Evolutionary conservation across 2,329 filamentous ascomycete species (phyloP), one percentile per base, ranked within the genome.

Genomic region (Diaporthe velutina): DNA sequence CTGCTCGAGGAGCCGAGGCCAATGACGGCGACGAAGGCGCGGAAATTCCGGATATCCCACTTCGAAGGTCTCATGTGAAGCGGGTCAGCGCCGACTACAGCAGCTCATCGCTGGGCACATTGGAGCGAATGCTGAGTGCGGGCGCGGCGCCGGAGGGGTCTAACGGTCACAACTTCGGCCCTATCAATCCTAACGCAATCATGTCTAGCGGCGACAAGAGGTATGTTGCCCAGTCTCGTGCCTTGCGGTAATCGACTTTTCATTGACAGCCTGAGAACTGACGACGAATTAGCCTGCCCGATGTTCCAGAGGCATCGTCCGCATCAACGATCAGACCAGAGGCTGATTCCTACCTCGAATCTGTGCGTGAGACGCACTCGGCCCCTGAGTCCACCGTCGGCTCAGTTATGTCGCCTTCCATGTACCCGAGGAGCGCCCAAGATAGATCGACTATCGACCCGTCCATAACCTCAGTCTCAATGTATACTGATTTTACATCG

Each of bases 381-480:
- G 35, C 61, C 22, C 67, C 60, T 28, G 61, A 64, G 35, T 66
- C 52, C 13, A 70, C 61, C 40, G 13, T 64, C 28, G 68, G 74
- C 10, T 48, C 58, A 22, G 17, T 42, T 30, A 25, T 25, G 10
- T 75, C 70, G n/a, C 58, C 73, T 25, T 66, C 40, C 58, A 54
- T 35, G 19, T 55, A 66, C 28, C 61, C 55, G 25, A 48, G 33
- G 45, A 38, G 60, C 33, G 38, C 66, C 40, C 52, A 25, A 7
- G 52, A 73, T 35, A 45, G 58, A n/a, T 60, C 33, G 22, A 74
- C 61, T 6, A 74, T 72, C 25, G 50, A 75, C 4, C 61, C 54
- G 9, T 78, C 79, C 9, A 60, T 66, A 45, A 71, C 76, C 13
- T 77, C 77, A 22, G 76, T 73, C 6, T 77, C 77, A 15, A 6